Base-by-base conservation (phyloP, 192 early-diverging fungal genomes). In the Cetraspora pellucida region DNA sequence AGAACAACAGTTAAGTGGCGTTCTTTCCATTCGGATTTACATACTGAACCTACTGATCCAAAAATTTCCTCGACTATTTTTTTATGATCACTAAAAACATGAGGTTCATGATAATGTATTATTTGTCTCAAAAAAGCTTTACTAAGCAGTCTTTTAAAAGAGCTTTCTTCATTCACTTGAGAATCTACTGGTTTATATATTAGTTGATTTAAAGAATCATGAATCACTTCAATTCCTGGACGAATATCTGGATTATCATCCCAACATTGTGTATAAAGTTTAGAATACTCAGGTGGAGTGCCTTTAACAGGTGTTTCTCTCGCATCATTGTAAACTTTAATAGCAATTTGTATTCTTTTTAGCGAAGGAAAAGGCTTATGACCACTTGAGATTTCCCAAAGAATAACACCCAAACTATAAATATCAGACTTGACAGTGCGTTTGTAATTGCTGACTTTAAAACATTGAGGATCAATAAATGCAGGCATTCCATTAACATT, bases 201-300 rank as follows among this genome's bases (percentile, higher is more conserved):
- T n/a, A n/a, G n/a, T n/a, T n/a, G n/a, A n/a, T n/a, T n/a, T n/a
- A n/a, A n/a, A n/a, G n/a, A n/a, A n/a, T n/a, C n/a, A 66, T 77
- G 47, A 9, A 82, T 75, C 54, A 77, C 78, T 0, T 70, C 50
- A 54, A 75, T 30, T 2, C 50, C 57, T 3, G 82, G 82, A n/a
- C 82, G 64, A 17, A 47, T 68, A 1, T 60, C 67, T 4, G 82
- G 80, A 49, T 81, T 74, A 17, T 19, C 52, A 14, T 78, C 63
- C 82, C 82, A 83, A 72, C 82, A 83, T 30, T 63, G 43, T 66
- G 81, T 75, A 45, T 81, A 81, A 11, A 83, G 59, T 5, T 31
- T 71, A 65, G 28, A 77, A 67, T 81, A 83, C 31, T 73, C 77
- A 21, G 25, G 43, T 16, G 80, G 82, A 0, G 82, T 83, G 1